Percentiles rank a stretch among this genome's conserved stretches.
Evolutionary conservation across 2,329 filamentous ascomycete species (phyloP).

Genomic region (Tolypocladium amazonense): DNA sequence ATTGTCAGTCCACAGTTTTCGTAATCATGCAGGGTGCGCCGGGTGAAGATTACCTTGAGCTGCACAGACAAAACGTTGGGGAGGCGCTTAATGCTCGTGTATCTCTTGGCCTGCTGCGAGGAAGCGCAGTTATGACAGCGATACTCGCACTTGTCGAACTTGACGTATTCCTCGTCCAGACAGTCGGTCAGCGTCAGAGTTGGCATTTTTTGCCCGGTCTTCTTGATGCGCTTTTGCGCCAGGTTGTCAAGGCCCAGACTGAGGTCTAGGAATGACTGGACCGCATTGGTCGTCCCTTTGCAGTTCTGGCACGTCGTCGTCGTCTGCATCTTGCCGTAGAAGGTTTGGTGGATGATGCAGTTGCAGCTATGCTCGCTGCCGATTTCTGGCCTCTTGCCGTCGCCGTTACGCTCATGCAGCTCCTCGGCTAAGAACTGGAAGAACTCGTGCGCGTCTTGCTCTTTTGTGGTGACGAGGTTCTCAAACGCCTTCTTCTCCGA

Average conservation of each 20-base stretch:
- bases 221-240: conserved; percentile 53
- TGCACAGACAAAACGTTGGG: conserved; percentile 89
- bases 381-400: conserved; percentile 50
- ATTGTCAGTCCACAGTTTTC: background rate
- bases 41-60: conserved; percentile 56
- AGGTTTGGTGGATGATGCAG: conserved; percentile 89
- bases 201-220: conserved; percentile 34
- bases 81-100: conserved; percentile 72
- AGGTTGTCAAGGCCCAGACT: conserved; percentile 74
- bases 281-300: conserved; percentile 67
- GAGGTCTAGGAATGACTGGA: conserved; percentile 85
- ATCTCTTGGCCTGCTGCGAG: conserved; percentile 70
- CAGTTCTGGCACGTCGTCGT: conserved; percentile 88
- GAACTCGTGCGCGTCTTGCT: conserved; percentile 96
- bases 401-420: conserved; percentile 72
- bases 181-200: conserved; percentile 55
- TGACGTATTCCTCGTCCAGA: conserved; percentile 76
- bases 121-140: conserved; percentile 71
- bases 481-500: conserved; percentile 63
- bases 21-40: background rate
- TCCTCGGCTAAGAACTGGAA: conserved; percentile 93
- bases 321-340: conserved; percentile 84
- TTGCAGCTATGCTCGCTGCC: conserved; percentile 59
- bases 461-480: conserved; percentile 78
- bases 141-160: conserved; percentile 80